Percentiles rank a stretch among this genome's conserved stretches.
These are phyloP conservation scores for Backusella parvicylindrica DNA, from an alignment of 192 early-diverging fungal genomes.

Conservation along the genomic window DNA sequence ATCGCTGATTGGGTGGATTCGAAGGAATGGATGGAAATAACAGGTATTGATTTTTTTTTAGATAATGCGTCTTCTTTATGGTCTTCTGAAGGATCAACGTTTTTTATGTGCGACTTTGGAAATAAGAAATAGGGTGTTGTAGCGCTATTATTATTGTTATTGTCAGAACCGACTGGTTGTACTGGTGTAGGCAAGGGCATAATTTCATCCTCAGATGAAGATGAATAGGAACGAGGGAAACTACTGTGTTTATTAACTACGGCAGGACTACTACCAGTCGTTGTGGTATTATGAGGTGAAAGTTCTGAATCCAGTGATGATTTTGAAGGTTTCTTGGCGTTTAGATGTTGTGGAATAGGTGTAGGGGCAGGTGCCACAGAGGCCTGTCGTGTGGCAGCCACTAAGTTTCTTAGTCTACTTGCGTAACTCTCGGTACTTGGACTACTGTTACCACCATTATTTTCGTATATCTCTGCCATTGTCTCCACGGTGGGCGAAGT, in stretches of 20 bases:
- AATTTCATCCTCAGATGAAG: not conserved
- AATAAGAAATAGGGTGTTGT: not conserved
- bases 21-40: not conserved
- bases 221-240: constrained; percentile 2
- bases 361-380: constrained; percentile 4
- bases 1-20: not conserved
- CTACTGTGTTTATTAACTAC: not conserved
- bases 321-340: constrained; percentile 13
- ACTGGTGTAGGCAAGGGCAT: constrained; percentile 2
- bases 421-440: constrained; percentile 1
- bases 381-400: constrained; percentile 6
- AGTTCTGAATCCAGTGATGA: not conserved
- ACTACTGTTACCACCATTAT: not conserved
- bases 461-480: not conserved
- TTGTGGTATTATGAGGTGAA: not conserved
- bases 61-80: not conserved
- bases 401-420: constrained; percentile 4
- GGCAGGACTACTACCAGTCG: not conserved
- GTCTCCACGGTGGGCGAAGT: not conserved
- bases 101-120: constrained; percentile 5
- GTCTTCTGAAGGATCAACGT: not conserved
- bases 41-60: not conserved
- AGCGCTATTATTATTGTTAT: not conserved
- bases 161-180: not conserved
- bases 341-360: constrained; percentile 15